Base-by-base conservation (phyloP, 805 yeast genomes). In the Candida glaebosa region DNA sequence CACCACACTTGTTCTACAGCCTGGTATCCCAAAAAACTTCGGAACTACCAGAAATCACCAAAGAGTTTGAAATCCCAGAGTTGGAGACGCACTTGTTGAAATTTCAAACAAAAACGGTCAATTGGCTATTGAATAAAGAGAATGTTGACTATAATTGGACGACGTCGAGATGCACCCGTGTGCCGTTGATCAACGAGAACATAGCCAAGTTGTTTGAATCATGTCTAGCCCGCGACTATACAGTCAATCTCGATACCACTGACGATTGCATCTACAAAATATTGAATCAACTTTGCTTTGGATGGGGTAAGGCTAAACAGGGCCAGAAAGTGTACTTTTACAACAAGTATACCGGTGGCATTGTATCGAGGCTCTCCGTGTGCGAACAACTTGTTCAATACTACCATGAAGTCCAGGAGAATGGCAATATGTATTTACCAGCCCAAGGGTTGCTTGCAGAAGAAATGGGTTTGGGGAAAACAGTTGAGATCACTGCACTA, bases 381-480 rank as follows among this genome's bases (percentile, higher is more conserved):
- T 37, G 61, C 2, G 38, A 54, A 3, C 65, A 54, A 38, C 39
- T 69, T 37, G 26, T 62, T 38, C 41, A 65, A n/a, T 48, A 65
- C 51, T 31, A 50, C 10, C 41, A 51, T 16, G 18, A 55, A 19
- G 43, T 53, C 44, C 39, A 44, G 31, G 31, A 58, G 42, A 19
- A 55, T 52, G 41, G 51, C 43, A 59, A 63, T 39, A 45, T 52
- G 53, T 44, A 49, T 39, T 45, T 75, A 49, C 66, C 79, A 2
- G 81, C 76, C 0, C 70, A 73, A 38, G 96, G 95, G 0, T 64
- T 93, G 5, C 60, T 93, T 25, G 84, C 93, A 1, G 99, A 91
- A 54, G 99, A 93, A 60, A 93, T 93, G 99, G 99, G 99, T 0
- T 71, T 93, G 5, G 99, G 99, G 0, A 93, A 93, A 56, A 91